These are phyloP conservation scores for Polyporus tsugae DNA, from an alignment of 1,284 basidiomycete genomes.

Conservation along the genomic window DNA sequence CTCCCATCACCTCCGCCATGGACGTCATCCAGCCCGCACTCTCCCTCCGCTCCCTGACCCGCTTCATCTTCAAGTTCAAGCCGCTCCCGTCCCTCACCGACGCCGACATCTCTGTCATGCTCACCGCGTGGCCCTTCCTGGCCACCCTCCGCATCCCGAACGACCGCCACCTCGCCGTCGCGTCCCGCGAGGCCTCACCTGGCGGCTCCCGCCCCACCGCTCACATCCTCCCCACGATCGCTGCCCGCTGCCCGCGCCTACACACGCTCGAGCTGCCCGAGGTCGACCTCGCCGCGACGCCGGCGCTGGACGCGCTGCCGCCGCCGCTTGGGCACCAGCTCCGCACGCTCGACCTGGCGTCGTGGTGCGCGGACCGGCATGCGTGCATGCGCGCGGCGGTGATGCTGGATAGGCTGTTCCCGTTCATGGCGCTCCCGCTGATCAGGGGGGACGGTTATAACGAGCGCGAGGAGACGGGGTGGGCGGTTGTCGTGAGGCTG, in stretches of 20 bases:
- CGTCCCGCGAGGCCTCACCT: neutral
- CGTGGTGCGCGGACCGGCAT: neutral
- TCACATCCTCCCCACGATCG: neutral
- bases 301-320: neutral
- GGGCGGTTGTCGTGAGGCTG: neutral
- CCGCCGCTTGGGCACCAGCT: neutral
- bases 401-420: constrained; percentile 11
- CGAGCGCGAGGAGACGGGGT: neutral
- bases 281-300: neutral
- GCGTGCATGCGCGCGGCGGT: neutral
- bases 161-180: neutral
- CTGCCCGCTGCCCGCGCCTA: neutral
- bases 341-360: neutral
- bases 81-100: neutral
- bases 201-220: neutral
- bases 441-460: neutral
- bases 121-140: neutral
- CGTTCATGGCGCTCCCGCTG: neutral
- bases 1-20: neutral
- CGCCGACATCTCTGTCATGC: neutral
- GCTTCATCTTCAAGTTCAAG: neutral
- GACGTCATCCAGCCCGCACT: constrained; percentile 4
- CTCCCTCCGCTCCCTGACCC: neutral
- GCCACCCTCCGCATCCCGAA: neutral
- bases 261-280: neutral